Evolutionary conservation across 192 early-diverging fungal species (phyloP).

Genomic region (Entomortierella lignicola): DNA sequence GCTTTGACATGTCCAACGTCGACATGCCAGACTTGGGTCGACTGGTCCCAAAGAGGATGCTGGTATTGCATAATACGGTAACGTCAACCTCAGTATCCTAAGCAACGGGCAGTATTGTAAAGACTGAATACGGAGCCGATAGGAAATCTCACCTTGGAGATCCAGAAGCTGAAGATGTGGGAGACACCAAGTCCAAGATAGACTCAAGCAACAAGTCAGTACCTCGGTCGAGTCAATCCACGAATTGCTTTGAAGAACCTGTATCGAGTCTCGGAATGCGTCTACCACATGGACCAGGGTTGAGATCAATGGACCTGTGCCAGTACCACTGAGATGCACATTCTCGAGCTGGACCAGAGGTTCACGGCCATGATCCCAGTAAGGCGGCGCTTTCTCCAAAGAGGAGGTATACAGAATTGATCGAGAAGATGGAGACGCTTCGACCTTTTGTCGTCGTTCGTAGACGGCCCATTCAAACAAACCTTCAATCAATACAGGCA

Average conservation of each 20-base stretch:
- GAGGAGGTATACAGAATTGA: background rate
- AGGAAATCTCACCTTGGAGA: constrained; percentile 41
- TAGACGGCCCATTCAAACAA: constrained; percentile 39
- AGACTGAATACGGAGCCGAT: constrained; percentile 24
- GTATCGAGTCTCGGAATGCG: constrained; percentile 38
- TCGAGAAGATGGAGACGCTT: background rate
- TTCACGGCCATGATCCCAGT: constrained; percentile 9
- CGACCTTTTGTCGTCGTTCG: constrained; percentile 11
- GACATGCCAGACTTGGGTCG: background rate
- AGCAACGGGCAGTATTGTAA: constrained; percentile 31
- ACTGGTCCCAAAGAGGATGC: background rate
- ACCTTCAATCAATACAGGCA: constrained; percentile 34
- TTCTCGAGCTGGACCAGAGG: constrained; percentile 23
- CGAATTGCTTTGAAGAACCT: constrained; percentile 34
- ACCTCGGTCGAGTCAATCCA: constrained; percentile 37
- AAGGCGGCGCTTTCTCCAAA: background rate
- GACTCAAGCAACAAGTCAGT: constrained; percentile 4
- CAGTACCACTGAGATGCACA: constrained; percentile 29
- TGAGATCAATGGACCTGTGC: constrained; percentile 33
- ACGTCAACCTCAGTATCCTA: constrained; percentile 18
- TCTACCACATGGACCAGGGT: constrained; percentile 34
- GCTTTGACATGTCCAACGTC: background rate
- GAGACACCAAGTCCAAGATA: constrained; percentile 34
- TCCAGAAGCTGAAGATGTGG: constrained; percentile 30
- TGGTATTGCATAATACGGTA: constrained; percentile 17